Percentiles rank a stretch among this genome's conserved stretches.
Evolutionary conservation across 257 asterid species (phyloP).

Genomic region (Voacanga thouarsii): DNA sequence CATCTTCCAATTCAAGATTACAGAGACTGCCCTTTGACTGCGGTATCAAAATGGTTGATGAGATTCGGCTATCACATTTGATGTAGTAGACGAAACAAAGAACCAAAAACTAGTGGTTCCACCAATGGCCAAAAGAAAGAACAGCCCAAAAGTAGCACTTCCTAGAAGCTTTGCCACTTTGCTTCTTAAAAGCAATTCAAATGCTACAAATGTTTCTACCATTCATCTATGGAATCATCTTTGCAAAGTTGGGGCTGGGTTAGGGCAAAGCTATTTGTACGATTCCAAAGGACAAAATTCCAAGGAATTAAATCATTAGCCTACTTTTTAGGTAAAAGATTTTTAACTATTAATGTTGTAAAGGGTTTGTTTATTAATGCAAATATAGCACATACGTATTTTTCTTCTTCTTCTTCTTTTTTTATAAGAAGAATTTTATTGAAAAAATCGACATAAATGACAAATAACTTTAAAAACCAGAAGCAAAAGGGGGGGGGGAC

Average conservation of each 20-base stretch:
- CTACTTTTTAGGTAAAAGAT: no score
- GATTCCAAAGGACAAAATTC: not conserved
- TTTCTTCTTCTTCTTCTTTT: no score
- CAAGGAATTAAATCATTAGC: no score
- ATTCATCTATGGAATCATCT: not conserved
- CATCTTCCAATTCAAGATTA: not conserved
- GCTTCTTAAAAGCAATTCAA: not conserved
- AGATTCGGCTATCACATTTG: not conserved
- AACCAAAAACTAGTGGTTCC: not conserved
- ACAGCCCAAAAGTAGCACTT: not conserved
- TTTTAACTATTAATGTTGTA: no score
- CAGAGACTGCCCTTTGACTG: not conserved
- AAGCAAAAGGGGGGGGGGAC: not conserved
- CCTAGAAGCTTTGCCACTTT: not conserved
- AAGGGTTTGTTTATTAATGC: no score
- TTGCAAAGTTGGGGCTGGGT: not conserved
- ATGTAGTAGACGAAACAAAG: constrained; percentile 3
- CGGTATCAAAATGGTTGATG: not conserved
- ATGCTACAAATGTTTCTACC: not conserved
- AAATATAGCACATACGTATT: no score
- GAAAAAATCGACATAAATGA: no score
- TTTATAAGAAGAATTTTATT: no score
- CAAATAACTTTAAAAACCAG: not conserved
- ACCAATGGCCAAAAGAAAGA: not conserved
- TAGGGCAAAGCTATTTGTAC: not conserved